Percentiles rank a stretch among this genome's conserved stretches.
These are phyloP conservation scores for Dendrobium officinale DNA, from an alignment of 106 monocot species.

Conservation along the genomic window DNA sequence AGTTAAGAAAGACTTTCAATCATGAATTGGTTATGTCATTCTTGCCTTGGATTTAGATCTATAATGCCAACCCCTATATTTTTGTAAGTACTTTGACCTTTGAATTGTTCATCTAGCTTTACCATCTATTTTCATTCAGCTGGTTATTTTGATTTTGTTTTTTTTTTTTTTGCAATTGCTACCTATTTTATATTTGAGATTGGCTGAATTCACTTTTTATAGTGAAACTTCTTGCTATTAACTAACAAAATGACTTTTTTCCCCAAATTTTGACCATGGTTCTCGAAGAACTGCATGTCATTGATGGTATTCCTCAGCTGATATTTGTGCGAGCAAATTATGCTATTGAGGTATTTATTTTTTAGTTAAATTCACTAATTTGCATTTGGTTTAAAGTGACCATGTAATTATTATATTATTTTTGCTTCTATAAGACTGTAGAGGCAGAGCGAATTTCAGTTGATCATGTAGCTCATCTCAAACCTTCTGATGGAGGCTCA, in stretches of 20 bases:
- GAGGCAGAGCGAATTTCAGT: slow-evolving; percentile 97
- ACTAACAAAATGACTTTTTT: background rate
- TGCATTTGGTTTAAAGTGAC: background rate
- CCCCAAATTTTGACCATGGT: background rate
- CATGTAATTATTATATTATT: slow-evolving; percentile 4
- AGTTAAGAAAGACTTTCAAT: background rate
- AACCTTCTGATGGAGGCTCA: slow-evolving; percentile 98
- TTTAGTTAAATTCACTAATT: background rate
- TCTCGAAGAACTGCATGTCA: slow-evolving; percentile 80
- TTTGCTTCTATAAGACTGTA: slow-evolving; percentile 56
- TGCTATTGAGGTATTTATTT: slow-evolving; percentile 75
- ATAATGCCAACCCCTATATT: background rate
- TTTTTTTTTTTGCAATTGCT: background rate
- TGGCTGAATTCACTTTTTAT: background rate
- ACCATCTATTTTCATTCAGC: background rate
- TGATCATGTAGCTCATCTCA: slow-evolving; percentile 97
- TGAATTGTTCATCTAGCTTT: background rate
- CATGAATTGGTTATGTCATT: background rate
- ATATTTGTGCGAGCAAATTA: slow-evolving; percentile 95
- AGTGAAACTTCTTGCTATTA: background rate
- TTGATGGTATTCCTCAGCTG: slow-evolving; percentile 92
- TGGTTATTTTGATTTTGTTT: background rate
- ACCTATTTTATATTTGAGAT: background rate
- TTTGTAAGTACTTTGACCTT: background rate
- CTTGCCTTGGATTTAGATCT: background rate